A percentile compares a stretch with the other conserved stretches of the same genome.
Conservation (phyloP, 176 grass and related monocot species). For the Paspalum notatum region DNA sequence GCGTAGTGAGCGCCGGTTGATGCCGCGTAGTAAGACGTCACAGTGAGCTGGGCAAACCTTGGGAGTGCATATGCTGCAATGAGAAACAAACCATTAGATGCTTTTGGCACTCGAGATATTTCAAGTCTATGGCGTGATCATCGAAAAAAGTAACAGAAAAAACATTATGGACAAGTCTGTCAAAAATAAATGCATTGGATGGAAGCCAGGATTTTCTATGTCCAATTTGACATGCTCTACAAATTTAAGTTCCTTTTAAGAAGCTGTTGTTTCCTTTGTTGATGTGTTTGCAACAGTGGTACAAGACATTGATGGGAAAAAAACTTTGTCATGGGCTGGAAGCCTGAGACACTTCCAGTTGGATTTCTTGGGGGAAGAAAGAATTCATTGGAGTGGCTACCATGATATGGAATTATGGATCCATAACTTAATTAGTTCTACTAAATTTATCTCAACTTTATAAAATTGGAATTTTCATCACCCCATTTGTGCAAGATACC, state of each 20-base stretch:
- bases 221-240: background rate
- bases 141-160: no score
- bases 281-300: background rate
- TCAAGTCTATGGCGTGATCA: no score
- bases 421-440: background rate
- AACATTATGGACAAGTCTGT: background rate
- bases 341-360: background rate
- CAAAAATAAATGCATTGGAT: background rate
- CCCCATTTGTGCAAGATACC: background rate
- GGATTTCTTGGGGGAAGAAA: background rate
- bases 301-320: background rate
- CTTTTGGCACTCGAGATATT: no score
- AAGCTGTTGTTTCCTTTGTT: background rate
- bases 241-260: background rate
- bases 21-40: constrained; percentile 83
- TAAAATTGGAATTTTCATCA: background rate
- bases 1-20: constrained; percentile 74
- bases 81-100: constrained; percentile 29
- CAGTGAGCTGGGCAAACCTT: constrained; percentile 81
- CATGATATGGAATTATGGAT: background rate
- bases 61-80: constrained; percentile 72
- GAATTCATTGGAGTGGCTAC: background rate
- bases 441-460: background rate
- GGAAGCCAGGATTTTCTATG: background rate
- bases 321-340: background rate